phyloP scores from a whole-genome alignment of 1,284 basidiomycete genomes.

The Puccinia novopanici region DNA sequence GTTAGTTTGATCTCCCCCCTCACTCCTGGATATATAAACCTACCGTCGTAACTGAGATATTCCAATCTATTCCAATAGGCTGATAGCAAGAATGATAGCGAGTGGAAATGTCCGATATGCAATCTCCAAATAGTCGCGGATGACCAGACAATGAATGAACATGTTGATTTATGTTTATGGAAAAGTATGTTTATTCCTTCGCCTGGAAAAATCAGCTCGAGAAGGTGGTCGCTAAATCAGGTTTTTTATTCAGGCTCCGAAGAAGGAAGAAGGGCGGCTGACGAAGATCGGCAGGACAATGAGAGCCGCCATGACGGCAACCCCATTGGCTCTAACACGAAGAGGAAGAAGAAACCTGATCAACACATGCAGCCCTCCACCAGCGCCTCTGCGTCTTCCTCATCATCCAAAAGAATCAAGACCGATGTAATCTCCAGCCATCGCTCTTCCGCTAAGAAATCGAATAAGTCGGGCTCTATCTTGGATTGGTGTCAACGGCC shows the following conservation, averaged over 20 bases:
- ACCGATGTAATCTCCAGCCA: neutral
- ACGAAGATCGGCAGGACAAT: neutral
- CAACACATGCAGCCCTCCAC: neutral
- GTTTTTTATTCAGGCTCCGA: conserved; percentile 2
- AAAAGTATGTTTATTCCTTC: conserved; percentile 1
- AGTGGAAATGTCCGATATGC: conserved; percentile 26
- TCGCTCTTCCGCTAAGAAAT: neutral
- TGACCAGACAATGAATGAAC: conserved; percentile 21
- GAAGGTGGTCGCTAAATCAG: neutral
- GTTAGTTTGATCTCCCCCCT: neutral
- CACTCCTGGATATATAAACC: too few species aligned
- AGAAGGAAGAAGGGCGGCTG: neutral
- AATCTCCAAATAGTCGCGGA: neutral
- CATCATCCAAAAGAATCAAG: neutral
- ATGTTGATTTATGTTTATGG: conserved; percentile 35
- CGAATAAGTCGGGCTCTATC: neutral
- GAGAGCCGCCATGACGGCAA: neutral
- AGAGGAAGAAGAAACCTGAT: neutral
- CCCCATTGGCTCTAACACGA: neutral
- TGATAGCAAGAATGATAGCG: neutral
- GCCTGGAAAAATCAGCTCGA: too few species aligned
- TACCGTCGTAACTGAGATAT: neutral
- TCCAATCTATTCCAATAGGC: neutral
- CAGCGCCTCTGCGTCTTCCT: neutral
- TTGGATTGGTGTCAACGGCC: conserved; percentile 27